phyloP scores from a whole-genome alignment of 768 basidiomycete species.

The Mycena alexandri region DNA sequence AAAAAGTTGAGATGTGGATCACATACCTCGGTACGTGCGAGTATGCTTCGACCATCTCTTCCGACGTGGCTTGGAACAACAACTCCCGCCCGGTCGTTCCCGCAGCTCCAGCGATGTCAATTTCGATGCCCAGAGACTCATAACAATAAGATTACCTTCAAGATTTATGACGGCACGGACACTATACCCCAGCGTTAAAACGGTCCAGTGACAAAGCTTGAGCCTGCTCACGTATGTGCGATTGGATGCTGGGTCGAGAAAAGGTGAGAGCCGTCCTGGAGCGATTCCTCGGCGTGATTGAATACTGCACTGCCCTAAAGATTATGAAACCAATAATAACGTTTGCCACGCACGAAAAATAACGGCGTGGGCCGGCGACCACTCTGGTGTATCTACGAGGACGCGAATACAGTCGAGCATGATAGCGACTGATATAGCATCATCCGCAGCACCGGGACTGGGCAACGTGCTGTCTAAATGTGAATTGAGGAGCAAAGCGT shows the following conservation, averaged over 20 bases:
- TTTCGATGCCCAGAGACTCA: slow-evolving; percentile 1
- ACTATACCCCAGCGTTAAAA: slow-evolving; percentile 50
- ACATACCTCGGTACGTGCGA: slow-evolving; percentile 81
- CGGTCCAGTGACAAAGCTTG: neutral
- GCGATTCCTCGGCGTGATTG: slow-evolving; percentile 94
- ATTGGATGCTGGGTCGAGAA: slow-evolving; percentile 91
- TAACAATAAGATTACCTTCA: slow-evolving; percentile 67
- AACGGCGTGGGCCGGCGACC: slow-evolving; percentile 81
- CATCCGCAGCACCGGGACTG: slow-evolving; percentile 90
- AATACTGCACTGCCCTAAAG: slow-evolving; percentile 69
- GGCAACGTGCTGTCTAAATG: slow-evolving; percentile 94
- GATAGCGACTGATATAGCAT: slow-evolving; percentile 88
- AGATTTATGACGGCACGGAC: slow-evolving; percentile 91
- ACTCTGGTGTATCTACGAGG: slow-evolving; percentile 71
- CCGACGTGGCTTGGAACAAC: slow-evolving; percentile 95
- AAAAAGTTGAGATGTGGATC: neutral
- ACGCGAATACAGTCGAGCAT: slow-evolving; percentile 94
- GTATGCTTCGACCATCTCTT: slow-evolving; percentile 95
- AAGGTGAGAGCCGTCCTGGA: slow-evolving; percentile 95
- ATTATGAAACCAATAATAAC: neutral
- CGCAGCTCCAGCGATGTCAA: slow-evolving; percentile 65
- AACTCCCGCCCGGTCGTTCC: slow-evolving; percentile 90
- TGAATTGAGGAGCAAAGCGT: slow-evolving; percentile 88
- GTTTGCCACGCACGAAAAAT: slow-evolving; percentile 71
- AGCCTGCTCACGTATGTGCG: slow-evolving; percentile 70